phyloP scores from a whole-genome alignment of 345 rosid genomes.

The Durio zibethinus region DNA sequence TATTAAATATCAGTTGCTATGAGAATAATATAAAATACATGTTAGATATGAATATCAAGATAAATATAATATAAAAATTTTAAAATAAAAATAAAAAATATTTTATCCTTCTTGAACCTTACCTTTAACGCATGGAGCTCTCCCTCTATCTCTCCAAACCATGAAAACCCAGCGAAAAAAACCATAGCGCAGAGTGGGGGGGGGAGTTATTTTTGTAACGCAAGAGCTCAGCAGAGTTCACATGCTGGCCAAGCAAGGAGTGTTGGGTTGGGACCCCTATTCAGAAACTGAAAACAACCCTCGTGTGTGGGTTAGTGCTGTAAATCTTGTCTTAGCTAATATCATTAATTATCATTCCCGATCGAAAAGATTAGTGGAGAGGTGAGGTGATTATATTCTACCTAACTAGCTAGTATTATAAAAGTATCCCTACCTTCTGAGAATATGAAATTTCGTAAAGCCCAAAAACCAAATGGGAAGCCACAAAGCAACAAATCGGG shows the following conservation, averaged over 20 bases:
- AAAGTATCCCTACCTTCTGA: neutral
- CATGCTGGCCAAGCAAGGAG: neutral
- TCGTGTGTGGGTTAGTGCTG: neutral
- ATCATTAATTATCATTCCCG: neutral
- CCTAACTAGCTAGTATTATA: neutral
- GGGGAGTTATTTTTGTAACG: neutral
- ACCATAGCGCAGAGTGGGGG: neutral
- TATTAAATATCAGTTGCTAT: no score
- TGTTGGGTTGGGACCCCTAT: neutral
- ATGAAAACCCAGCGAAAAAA: neutral
- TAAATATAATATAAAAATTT: no score
- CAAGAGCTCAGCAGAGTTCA: neutral
- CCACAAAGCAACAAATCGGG: neutral
- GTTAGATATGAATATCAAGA: no score
- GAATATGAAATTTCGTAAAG: neutral
- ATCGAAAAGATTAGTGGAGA: neutral
- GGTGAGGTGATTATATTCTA: neutral
- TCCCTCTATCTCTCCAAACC: neutral
- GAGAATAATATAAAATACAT: no score
- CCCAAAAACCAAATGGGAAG: neutral
- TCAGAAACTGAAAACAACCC: neutral
- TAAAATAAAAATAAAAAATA: no score
- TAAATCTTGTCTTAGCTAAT: neutral
- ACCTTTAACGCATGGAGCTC: no score
- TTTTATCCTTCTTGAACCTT: no score